Conservation (phyloP, 139 green algal species). For the Chlorella sp. region DNA sequence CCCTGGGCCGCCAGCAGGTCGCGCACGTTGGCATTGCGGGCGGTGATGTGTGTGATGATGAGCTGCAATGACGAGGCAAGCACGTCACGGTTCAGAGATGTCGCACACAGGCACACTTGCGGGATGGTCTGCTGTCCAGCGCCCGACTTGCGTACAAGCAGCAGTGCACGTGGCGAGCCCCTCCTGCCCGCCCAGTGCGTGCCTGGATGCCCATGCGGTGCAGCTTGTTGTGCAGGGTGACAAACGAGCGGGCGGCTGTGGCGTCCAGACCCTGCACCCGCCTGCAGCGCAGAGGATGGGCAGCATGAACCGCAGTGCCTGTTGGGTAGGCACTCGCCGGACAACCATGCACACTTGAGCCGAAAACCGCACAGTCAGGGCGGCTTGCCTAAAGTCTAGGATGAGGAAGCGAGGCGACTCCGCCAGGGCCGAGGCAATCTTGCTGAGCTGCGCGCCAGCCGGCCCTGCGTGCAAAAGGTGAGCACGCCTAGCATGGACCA, state of each 20-base stretch:
- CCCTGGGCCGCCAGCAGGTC: constrained; percentile 65
- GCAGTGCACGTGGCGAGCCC: too few relatives aligned
- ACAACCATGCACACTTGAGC: background rate
- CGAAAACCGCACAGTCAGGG: background rate
- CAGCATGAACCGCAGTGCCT: background rate
- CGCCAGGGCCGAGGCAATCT: constrained; percentile 17
- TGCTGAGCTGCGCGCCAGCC: background rate
- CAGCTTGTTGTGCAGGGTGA: constrained; percentile 56
- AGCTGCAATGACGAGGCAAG: constrained; percentile 34
- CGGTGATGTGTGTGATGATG: constrained; percentile 59
- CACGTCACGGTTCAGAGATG: too few relatives aligned
- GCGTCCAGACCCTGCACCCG: constrained; percentile 75
- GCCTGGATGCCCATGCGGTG: constrained; percentile 49
- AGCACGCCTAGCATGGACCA: too few relatives aligned
- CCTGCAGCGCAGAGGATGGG: constrained; percentile 45
- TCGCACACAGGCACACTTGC: too few relatives aligned
- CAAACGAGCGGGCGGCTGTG: constrained; percentile 77
- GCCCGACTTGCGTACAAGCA: too few relatives aligned
- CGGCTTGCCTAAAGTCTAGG: constrained; percentile 63
- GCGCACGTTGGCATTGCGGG: constrained; percentile 17
- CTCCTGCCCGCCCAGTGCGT: background rate
- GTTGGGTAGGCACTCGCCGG: background rate
- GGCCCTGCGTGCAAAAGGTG: background rate
- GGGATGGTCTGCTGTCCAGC: too few relatives aligned
- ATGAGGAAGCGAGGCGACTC: constrained; percentile 61